Evolutionary conservation across 2,329 filamentous ascomycete genomes (phyloP).

Genomic region (Arthroderma uncinatum): DNA sequence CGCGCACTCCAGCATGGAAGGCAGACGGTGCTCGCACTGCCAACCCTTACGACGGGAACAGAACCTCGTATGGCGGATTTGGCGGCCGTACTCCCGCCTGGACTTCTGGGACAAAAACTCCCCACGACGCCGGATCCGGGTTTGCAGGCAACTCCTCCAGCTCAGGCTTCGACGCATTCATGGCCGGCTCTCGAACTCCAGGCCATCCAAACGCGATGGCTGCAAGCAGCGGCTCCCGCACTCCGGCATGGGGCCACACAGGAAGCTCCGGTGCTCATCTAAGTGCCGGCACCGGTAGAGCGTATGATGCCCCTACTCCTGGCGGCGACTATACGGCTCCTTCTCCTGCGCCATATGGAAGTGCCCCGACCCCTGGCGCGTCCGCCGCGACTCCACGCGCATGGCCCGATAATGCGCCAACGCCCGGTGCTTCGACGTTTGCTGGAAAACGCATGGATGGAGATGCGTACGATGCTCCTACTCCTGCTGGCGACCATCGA

Average conservation of each 20-base stretch:
- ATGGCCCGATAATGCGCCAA: slow-evolving; percentile 37
- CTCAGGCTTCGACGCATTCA: slow-evolving; percentile 57
- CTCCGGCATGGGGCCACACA: slow-evolving; percentile 33
- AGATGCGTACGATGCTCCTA: slow-evolving; percentile 27
- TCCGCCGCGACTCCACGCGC: slow-evolving; percentile 44
- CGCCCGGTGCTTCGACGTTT: slow-evolving; percentile 32
- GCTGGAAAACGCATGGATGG: slow-evolving; percentile 16
- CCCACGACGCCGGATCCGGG: slow-evolving; percentile 56
- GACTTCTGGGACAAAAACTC: slow-evolving; percentile 69
- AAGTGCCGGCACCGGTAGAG: slow-evolving; percentile 22
- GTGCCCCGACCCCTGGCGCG: slow-evolving; percentile 58
- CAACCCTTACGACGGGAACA: slow-evolving; percentile 56
- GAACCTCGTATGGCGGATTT: slow-evolving; percentile 64
- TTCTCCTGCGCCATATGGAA: slow-evolving; percentile 47
- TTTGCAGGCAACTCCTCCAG: slow-evolving; percentile 48
- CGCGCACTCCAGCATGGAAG: slow-evolving; percentile 43
- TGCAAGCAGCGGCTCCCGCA: slow-evolving; percentile 28
- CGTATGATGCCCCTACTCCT: slow-evolving; percentile 66
- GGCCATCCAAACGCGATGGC: slow-evolving; percentile 51
- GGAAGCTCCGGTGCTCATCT: slow-evolving; percentile 22
- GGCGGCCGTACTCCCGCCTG: slow-evolving; percentile 64
- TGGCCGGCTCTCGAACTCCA: slow-evolving; percentile 64
- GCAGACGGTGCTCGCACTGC: slow-evolving; percentile 45
- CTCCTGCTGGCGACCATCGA: slow-evolving; percentile 29
- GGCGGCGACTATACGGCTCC: slow-evolving; percentile 55